Conservation (phyloP, 208 protist species). For the Phytomonas francai region DNA sequence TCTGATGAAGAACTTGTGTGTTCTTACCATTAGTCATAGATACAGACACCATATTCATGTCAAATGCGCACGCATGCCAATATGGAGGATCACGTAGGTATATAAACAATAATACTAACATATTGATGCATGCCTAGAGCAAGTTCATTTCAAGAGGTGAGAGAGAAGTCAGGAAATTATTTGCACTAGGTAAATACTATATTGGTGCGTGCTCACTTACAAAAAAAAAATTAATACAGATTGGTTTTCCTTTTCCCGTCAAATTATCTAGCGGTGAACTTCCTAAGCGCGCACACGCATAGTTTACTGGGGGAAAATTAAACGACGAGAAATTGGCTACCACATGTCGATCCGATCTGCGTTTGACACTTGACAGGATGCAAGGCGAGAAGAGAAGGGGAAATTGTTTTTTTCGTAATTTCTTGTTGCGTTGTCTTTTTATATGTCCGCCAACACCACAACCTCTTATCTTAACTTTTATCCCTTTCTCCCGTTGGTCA, state of each 20-base stretch:
- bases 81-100: not conserved
- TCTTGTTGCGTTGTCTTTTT: not conserved
- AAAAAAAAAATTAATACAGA: not conserved
- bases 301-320: too few relatives aligned
- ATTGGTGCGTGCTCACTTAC: not conserved
- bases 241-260: not conserved
- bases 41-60: not conserved
- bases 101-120: not conserved
- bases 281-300: too few relatives aligned
- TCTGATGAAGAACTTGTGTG: not conserved
- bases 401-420: not conserved
- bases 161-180: not conserved
- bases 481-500: not conserved
- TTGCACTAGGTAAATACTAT: not conserved
- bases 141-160: not conserved
- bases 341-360: not conserved
- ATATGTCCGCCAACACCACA: not conserved
- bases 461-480: not conserved
- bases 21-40: not conserved
- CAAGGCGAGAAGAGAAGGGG: not conserved
- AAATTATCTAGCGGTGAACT: not conserved
- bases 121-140: not conserved
- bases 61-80: not conserved
- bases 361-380: not conserved
- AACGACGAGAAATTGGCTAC: not conserved